Conservation (phyloP, 2,329 filamentous ascomycete species). For the Neonectria faginata region DNA sequence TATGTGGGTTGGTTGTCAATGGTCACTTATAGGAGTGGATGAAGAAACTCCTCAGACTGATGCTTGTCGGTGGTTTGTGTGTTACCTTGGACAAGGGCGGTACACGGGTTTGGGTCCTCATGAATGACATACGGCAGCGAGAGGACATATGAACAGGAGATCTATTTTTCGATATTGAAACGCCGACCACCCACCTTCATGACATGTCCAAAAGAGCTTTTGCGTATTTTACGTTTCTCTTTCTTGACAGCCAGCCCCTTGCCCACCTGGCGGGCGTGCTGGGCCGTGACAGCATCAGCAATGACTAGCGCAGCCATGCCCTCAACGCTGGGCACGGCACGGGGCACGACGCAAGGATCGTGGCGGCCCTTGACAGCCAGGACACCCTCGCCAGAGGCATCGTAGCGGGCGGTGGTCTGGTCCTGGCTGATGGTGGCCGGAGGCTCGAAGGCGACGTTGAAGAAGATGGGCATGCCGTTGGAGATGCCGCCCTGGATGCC, state of each 20-base stretch:
- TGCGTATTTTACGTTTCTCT: not conserved
- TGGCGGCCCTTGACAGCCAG: constrained; percentile 88
- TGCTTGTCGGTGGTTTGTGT: not conserved
- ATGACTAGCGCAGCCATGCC: constrained; percentile 90
- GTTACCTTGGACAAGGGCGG: not conserved
- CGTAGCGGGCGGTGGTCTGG: constrained; percentile 85
- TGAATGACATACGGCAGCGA: not conserved
- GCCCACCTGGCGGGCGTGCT: constrained; percentile 71
- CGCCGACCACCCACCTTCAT: constrained; percentile 3
- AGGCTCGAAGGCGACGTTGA: constrained; percentile 94
- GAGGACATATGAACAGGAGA: constrained; percentile 4
- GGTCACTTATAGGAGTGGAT: not conserved
- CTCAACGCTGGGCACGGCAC: constrained; percentile 90
- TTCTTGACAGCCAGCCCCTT: constrained; percentile 19
- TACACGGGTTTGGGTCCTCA: not conserved
- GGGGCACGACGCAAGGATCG: constrained; percentile 91
- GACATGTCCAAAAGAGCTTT: not conserved
- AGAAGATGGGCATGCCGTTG: constrained; percentile 96
- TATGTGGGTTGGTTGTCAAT: not conserved
- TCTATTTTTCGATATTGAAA: constrained; percentile 17
- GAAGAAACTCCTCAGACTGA: constrained; percentile 1
- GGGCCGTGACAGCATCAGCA: constrained; percentile 84
- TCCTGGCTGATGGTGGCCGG: constrained; percentile 92
- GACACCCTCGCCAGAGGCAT: constrained; percentile 75
- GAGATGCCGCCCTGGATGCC: constrained; percentile 96